Evolutionary conservation across 257 asterid species (phyloP), one percentile per base, ranked within the genome.

Genomic region (Ajuga chamaepitys): DNA sequence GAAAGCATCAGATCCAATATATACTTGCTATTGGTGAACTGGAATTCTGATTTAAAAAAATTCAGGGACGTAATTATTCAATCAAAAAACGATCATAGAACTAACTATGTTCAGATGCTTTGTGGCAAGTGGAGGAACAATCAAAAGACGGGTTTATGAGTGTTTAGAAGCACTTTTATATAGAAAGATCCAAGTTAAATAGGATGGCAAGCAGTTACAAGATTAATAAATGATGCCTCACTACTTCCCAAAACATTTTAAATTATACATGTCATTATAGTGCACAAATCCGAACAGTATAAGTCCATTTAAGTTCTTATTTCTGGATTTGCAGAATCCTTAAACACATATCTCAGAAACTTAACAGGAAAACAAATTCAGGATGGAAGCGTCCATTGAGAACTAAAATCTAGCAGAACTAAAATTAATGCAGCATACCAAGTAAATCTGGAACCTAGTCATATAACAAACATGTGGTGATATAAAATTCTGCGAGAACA

Each of bases 391-490:
- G 21, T 10, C 14, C 35, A 58, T 58, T 5, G 24, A 10, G 38
- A 68, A 18, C 9, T n/a, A 37, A 22, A 52, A 16, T 1, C 35
- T 12, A 22, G 37, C 41, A 50, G 30, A 9, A 44, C 50, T 44
- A 46, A 5, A 17, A 3, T 18, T 22, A 21, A 3, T 9, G 18
- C 42, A 53, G 20, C 13, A 66, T 9, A 66, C 14, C 34, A 58
- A 4, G 52, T n/a, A 11, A 42, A 47, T 46, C 13, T 5, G 14
- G 44, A 56, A 58, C 45, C 7, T 32, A 14, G 62, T 18, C 70
- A 71, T 24, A 45, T 21, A 45, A 9, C 3, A 65, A 64, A 41
- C 73, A 58, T 42, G 58, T 42, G 46, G 44, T 52, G 34, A 47
- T 12, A 45, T 22, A 46, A 9, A 24, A 55, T 63, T 26, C 16